A percentile compares a stretch with the other conserved stretches of the same genome.
phyloP scores from a whole-genome alignment of 371 early-diverging fungal species.

The Mucor plumbeus region DNA sequence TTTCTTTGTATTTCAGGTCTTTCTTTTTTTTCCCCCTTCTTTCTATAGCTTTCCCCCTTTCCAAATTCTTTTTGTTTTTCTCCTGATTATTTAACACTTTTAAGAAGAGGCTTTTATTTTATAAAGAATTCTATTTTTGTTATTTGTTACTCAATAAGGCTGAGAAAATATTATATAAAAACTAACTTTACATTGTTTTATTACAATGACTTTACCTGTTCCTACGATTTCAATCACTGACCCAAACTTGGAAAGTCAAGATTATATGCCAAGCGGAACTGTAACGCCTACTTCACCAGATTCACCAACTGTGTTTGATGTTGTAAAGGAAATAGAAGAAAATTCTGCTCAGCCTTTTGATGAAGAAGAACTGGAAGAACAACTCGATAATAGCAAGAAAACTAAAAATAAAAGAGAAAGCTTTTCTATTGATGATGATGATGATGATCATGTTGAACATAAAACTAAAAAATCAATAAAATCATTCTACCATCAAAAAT shows the following conservation, averaged over 20 bases:
- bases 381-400: background rate
- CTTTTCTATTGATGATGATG: conserved; percentile 16
- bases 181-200: background rate
- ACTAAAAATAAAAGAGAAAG: background rate
- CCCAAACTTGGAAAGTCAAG: conserved; percentile 49
- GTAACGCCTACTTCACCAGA: conserved; percentile 36
- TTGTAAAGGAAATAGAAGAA: conserved; percentile 47
- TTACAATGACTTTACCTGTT: conserved; percentile 26
- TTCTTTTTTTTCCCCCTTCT: background rate
- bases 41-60: background rate
- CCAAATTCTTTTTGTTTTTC: background rate
- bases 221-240: conserved; percentile 56
- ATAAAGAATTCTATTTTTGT: background rate
- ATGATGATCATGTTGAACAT: conserved; percentile 13
- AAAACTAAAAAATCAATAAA: conserved; percentile 20
- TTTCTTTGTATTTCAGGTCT: background rate
- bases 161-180: background rate
- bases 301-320: conserved; percentile 53
- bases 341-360: conserved; percentile 26
- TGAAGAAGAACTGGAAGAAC: conserved; percentile 5
- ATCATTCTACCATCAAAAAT: conserved; percentile 42
- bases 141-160: conserved; percentile 1
- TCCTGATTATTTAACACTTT: background rate
- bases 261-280: conserved; percentile 35
- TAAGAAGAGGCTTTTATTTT: background rate